Conservation (phyloP, 768 basidiomycete species). For the Hortiboletus campestris region DNA sequence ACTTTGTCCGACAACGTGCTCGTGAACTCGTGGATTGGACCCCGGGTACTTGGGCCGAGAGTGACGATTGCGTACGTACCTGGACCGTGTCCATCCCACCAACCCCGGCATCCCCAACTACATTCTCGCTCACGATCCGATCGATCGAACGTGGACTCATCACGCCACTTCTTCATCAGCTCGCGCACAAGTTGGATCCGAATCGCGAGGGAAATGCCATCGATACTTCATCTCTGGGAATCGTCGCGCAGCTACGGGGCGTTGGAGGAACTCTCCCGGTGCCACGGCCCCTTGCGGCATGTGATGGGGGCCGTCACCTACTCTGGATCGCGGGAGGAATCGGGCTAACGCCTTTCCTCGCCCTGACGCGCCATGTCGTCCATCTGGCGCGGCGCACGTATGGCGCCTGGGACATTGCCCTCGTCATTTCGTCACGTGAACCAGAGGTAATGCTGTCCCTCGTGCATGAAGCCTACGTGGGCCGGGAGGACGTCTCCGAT, state of each 20-base stretch:
- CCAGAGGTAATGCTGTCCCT: constrained; percentile 50
- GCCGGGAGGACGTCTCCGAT: neutral
- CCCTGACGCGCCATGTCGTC: constrained; percentile 39
- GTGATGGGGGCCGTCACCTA: constrained; percentile 32
- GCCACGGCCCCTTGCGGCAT: constrained; percentile 20
- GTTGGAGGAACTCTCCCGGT: constrained; percentile 48
- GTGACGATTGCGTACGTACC: constrained; percentile 63
- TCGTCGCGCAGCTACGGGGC: constrained; percentile 49
- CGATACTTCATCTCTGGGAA: constrained; percentile 31
- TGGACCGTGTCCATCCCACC: constrained; percentile 53
- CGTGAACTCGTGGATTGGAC: constrained; percentile 52
- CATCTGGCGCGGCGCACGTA: constrained; percentile 12
- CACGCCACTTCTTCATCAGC: constrained; percentile 53
- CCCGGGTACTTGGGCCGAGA: constrained; percentile 41
- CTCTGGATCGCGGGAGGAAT: constrained; percentile 68
- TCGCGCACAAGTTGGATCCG: constrained; percentile 28
- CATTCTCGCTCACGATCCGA: constrained; percentile 53
- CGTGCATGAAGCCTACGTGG: constrained; percentile 31
- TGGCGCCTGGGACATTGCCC: constrained; percentile 41
- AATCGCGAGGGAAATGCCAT: neutral
- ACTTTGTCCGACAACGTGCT: constrained; percentile 44
- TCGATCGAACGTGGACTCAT: constrained; percentile 51
- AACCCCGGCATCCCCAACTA: constrained; percentile 5
- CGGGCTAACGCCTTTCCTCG: constrained; percentile 63
- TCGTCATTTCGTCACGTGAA: constrained; percentile 53